Percentiles rank a stretch among this genome's conserved stretches.
These are phyloP conservation scores for Neurospora cerealis DNA, from an alignment of 495 filamentous ascomycete species.

Conservation along the genomic window DNA sequence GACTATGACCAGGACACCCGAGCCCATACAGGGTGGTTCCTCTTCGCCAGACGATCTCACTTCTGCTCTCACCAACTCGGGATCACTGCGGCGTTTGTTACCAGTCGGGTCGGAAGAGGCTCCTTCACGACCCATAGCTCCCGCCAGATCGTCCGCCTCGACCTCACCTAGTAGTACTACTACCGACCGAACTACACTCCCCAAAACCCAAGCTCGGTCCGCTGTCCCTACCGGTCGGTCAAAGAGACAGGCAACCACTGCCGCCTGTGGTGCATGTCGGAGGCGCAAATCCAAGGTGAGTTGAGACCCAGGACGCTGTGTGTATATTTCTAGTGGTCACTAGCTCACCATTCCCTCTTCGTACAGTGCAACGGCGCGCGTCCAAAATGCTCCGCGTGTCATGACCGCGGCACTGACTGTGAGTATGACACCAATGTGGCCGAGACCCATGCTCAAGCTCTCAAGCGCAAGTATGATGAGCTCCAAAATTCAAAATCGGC, in stretches of 20 bases:
- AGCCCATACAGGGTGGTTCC: background rate
- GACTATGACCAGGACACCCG: background rate
- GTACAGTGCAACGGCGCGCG: constrained; percentile 29
- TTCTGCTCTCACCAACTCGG: background rate
- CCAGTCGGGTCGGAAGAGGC: background rate
- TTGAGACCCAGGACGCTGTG: background rate
- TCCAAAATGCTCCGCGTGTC: constrained; percentile 26
- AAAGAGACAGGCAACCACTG: constrained; percentile 36
- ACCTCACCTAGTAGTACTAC: background rate
- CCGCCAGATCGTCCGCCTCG: background rate
- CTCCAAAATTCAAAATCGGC: constrained; percentile 23
- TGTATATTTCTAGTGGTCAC: background rate
- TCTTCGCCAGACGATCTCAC: background rate
- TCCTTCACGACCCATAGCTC: background rate
- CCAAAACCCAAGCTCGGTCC: background rate
- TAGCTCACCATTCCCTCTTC: constrained; percentile 1
- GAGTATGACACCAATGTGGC: constrained; percentile 27
- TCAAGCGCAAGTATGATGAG: constrained; percentile 31
- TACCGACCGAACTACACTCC: background rate
- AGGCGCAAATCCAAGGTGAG: constrained; percentile 46
- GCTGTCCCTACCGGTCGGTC: background rate
- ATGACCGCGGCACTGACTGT: constrained; percentile 24
- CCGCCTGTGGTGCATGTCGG: constrained; percentile 45
- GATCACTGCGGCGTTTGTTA: background rate
- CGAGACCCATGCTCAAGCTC: constrained; percentile 31